Evolutionary conservation across 1,139 yeast genomes (phyloP).

Genomic region (Pichia sp.): DNA sequence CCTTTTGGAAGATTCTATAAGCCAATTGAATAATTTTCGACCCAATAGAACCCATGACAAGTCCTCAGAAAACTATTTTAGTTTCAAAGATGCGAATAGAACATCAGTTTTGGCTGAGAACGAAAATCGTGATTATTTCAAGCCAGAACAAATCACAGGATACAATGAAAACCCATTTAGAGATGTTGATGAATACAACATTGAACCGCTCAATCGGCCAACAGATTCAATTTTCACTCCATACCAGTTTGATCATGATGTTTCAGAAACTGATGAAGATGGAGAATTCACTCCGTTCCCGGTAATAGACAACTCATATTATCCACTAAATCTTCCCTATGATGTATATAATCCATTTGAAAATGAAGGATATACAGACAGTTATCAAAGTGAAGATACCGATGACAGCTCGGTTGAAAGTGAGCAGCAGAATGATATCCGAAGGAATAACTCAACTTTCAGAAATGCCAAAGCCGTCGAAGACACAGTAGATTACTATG

Average conservation of each 20-base stretch:
- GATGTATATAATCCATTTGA: slow-evolving; percentile 24
- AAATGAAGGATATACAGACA: slow-evolving; percentile 1
- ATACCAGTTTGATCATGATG: slow-evolving; percentile 20
- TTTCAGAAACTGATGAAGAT: slow-evolving; percentile 5
- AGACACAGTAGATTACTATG: slow-evolving; percentile 10
- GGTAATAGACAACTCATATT: slow-evolving; percentile 21
- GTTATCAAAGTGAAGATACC: slow-evolving; percentile 8
- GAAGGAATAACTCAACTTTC: slow-evolving; percentile 8
- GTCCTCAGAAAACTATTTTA: too few relatives aligned
- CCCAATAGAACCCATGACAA: too few relatives aligned
- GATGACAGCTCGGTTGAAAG: slow-evolving; percentile 6
- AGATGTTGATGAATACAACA: neutral
- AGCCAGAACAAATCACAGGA: too few relatives aligned
- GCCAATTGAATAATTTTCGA: too few relatives aligned
- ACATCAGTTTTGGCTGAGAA: too few relatives aligned
- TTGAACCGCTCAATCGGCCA: neutral
- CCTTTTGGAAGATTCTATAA: too few relatives aligned
- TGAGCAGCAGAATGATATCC: neutral
- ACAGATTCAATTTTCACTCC: slow-evolving; percentile 13
- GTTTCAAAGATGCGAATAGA: too few relatives aligned
- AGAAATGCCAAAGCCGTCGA: slow-evolving; percentile 12
- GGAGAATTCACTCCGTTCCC: slow-evolving; percentile 25
- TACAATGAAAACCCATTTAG: neutral
- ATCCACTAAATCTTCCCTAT: slow-evolving; percentile 23
- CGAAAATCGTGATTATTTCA: too few relatives aligned